Evolutionary conservation across 225 moss, liverwort and hornwort species (phyloP).

Genomic region (Antitrichia curtipendula): DNA sequence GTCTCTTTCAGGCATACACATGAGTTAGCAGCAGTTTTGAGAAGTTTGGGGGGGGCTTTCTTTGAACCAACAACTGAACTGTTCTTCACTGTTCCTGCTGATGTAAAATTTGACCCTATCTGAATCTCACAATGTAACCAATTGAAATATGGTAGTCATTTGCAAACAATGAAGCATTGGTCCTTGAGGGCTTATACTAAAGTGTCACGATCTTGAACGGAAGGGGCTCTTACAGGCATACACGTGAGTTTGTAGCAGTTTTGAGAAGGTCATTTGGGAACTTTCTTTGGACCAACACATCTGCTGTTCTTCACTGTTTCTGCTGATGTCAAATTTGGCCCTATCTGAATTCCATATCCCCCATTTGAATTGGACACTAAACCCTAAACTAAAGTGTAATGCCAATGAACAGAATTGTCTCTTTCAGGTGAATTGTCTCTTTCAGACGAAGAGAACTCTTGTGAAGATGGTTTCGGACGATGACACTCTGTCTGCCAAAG

Average conservation of each 20-base stretch:
- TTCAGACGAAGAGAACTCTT: neutral
- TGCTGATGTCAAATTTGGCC: neutral
- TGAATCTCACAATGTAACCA: neutral
- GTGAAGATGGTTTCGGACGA: constrained; percentile 1
- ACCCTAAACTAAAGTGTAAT: neutral
- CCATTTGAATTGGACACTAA: neutral
- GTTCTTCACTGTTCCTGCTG: neutral
- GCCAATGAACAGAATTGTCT: neutral
- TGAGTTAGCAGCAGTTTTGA: neutral
- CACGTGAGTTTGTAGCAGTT: neutral
- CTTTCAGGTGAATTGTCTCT: constrained; percentile 4
- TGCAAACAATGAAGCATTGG: neutral
- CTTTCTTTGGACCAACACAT: neutral
- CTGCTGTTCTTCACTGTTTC: neutral
- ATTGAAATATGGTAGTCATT: too few species aligned
- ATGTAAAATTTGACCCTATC: neutral
- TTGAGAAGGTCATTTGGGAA: neutral
- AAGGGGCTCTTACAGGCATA: neutral
- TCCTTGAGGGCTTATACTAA: neutral
- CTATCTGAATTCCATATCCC: neutral
- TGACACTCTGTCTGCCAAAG: neutral
- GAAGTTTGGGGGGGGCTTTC: neutral
- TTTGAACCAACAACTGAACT: neutral
- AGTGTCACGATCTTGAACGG: neutral
- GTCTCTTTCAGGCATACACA: neutral